Evolutionary conservation across 768 basidiomycete species (phyloP).

Genomic region (Royoungia palumana): DNA sequence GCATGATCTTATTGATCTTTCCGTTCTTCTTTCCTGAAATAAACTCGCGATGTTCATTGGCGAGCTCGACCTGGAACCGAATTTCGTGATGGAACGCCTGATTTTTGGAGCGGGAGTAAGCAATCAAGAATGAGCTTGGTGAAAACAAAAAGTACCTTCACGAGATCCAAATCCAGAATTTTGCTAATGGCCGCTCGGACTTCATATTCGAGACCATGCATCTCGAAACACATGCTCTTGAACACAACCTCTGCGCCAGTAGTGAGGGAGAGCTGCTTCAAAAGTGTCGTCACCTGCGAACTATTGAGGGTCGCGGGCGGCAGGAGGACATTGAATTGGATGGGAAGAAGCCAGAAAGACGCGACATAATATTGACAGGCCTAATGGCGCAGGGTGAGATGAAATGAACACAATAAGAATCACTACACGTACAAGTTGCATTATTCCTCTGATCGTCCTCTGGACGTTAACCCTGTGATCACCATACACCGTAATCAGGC

Average conservation of each 20-base stretch:
- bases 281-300: constrained; percentile 75
- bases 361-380: constrained; percentile 94
- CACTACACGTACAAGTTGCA: constrained; percentile 75
- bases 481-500: constrained; percentile 90
- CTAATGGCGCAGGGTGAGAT: constrained; percentile 38
- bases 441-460: constrained; percentile 88
- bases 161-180: constrained; percentile 86
- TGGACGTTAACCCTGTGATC: constrained; percentile 94
- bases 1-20: constrained; percentile 99
- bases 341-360: constrained; percentile 94
- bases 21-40: constrained; percentile 99
- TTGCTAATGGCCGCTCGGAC: constrained; percentile 81
- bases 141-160: constrained; percentile 58
- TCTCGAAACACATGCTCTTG: constrained; percentile 96
- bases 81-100: constrained; percentile 96
- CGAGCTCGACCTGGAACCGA: constrained; percentile 95
- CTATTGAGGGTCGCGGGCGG: constrained; percentile 80
- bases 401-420: constrained; percentile 13
- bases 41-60: constrained; percentile 97
- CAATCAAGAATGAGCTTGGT: neutral
- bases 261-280: constrained; percentile 82
- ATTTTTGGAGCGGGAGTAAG: neutral
- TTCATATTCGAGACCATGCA: constrained; percentile 91
- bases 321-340: constrained; percentile 88
- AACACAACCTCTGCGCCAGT: constrained; percentile 95